Evolutionary conservation across 1,284 basidiomycete genomes (phyloP).

Genomic region (Abortiporus biennis): DNA sequence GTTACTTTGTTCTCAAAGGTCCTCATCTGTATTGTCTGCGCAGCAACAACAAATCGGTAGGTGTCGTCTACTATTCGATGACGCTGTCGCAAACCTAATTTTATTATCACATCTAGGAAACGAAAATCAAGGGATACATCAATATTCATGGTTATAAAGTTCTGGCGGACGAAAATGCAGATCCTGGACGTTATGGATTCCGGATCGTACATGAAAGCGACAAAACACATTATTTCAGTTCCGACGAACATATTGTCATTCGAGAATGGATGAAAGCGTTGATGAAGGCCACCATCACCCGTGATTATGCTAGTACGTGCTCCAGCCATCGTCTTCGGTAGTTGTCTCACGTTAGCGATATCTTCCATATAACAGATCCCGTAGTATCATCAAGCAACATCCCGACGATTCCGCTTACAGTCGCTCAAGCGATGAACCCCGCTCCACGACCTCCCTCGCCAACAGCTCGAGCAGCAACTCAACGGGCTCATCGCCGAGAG

Average conservation of each 20-base stretch:
- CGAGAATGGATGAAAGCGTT: constrained; percentile 99
- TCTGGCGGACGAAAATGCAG: constrained; percentile 86
- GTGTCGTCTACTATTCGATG: constrained; percentile 23
- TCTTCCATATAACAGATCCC: constrained; percentile 49
- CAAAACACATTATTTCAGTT: constrained; percentile 88
- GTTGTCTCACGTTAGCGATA: background rate
- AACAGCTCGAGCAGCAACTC: constrained; percentile 79
- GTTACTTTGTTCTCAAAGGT: constrained; percentile 95
- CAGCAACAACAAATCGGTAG: constrained; percentile 61
- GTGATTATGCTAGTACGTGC: constrained; percentile 81
- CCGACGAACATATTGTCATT: constrained; percentile 78
- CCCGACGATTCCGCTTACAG: constrained; percentile 90
- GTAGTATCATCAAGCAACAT: constrained; percentile 98
- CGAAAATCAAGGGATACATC: constrained; percentile 93
- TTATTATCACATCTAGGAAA: constrained; percentile 50
- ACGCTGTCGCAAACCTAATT: constrained; percentile 1
- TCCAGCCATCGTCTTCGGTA: background rate
- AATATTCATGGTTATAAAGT: constrained; percentile 92
- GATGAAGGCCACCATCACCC: constrained; percentile 96
- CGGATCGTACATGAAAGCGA: constrained; percentile 87
- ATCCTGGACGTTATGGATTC: constrained; percentile 94
- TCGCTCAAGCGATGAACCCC: constrained; percentile 95
- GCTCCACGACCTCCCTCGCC: constrained; percentile 94
- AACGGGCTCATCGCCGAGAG: constrained; percentile 81
- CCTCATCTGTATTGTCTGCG: constrained; percentile 83